These are phyloP conservation scores for Fagus sylvatica DNA, from an alignment of 306 rosid genomes.

Conservation along the genomic window DNA sequence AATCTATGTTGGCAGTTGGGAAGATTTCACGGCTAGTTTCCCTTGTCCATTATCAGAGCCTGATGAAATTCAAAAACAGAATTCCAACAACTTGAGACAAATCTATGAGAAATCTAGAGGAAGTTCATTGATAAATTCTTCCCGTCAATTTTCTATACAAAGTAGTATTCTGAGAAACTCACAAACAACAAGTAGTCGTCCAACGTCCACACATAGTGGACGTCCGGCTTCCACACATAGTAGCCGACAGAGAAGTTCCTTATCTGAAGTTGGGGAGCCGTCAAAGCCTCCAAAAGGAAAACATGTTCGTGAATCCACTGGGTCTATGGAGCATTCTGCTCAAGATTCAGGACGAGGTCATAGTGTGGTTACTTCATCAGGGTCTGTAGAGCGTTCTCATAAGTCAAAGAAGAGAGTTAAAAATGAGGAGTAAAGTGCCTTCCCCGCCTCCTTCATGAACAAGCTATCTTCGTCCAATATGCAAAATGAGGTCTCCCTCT, in stretches of 20 bases:
- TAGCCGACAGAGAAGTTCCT: too few species aligned
- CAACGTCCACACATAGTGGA: constrained; percentile 11
- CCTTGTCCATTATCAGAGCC: too few species aligned
- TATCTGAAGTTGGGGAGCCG: too few species aligned
- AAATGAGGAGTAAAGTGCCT: constrained; percentile 29
- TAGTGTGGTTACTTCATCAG: constrained; percentile 40
- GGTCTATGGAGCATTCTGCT: neutral
- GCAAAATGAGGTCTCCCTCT: neutral
- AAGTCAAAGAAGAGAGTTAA: neutral
- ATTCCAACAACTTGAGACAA: too few species aligned
- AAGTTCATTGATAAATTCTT: too few species aligned
- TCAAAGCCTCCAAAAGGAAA: too few species aligned
- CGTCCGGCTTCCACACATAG: constrained; percentile 47
- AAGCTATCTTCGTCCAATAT: neutral
- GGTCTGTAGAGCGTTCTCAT: constrained; percentile 35
- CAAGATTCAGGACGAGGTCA: constrained; percentile 38
- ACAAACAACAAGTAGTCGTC: neutral
- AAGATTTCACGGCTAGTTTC: too few species aligned
- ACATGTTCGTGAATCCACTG: too few species aligned
- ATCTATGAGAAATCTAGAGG: too few species aligned
- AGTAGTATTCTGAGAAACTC: neutral
- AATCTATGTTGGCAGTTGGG: constrained; percentile 33
- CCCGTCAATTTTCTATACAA: too few species aligned
- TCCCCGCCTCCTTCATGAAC: neutral
- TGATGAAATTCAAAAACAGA: too few species aligned